phyloP scores from a whole-genome alignment of 768 basidiomycete species.

The Stropharia rugosoannulata region DNA sequence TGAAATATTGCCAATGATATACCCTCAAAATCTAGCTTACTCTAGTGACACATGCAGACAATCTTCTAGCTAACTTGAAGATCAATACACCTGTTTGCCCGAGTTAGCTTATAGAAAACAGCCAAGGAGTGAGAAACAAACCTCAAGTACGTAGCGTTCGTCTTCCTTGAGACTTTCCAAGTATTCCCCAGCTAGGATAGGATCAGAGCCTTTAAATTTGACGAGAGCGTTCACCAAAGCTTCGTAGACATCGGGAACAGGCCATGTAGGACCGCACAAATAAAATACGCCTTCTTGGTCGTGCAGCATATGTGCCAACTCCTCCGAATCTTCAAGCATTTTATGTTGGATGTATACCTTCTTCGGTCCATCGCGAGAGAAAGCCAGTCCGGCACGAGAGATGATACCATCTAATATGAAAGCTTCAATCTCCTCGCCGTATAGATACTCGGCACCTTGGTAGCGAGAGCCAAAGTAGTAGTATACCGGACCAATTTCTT shows the following conservation, averaged over 20 bases:
- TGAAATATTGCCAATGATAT: neutral
- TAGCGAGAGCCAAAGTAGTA: slow-evolving; percentile 99
- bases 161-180: slow-evolving; percentile 93
- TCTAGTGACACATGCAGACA: neutral
- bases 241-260: slow-evolving; percentile 97
- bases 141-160: slow-evolving; percentile 97
- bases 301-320: slow-evolving; percentile 73
- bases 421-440: slow-evolving; percentile 95
- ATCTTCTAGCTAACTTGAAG: neutral
- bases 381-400: slow-evolving; percentile 90
- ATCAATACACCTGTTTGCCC: slow-evolving; percentile 2
- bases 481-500: slow-evolving; percentile 86
- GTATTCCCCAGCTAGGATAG: slow-evolving; percentile 70
- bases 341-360: slow-evolving; percentile 99
- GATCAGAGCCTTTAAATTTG: slow-evolving; percentile 64
- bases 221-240: slow-evolving; percentile 82
- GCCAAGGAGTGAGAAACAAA: slow-evolving; percentile 25
- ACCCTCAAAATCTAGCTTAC: neutral
- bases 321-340: slow-evolving; percentile 88
- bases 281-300: slow-evolving; percentile 85
- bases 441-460: slow-evolving; percentile 93
- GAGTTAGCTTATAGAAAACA: neutral
- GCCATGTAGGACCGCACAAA: slow-evolving; percentile 98
- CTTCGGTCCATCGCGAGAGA: slow-evolving; percentile 88
- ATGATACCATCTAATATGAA: slow-evolving; percentile 85